Evolutionary conservation across 257 asterid species (phyloP).

Genomic region (Eustoma russellianum): DNA sequence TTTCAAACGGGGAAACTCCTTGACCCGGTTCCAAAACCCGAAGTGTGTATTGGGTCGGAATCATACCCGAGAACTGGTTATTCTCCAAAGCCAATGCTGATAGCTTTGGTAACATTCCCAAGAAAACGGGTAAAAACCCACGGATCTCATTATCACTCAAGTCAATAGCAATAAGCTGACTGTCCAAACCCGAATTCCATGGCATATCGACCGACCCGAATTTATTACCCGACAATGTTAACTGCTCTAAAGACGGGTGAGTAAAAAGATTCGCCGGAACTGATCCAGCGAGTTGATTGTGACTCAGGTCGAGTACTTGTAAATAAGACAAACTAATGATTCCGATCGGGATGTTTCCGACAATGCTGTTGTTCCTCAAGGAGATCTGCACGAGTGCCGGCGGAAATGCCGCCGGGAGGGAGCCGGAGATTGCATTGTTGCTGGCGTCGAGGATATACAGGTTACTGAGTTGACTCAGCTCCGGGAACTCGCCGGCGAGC

Average conservation of each 20-base stretch:
- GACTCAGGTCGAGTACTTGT: conserved; percentile 73
- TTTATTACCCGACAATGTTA: conserved; percentile 48
- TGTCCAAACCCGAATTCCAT: conserved; percentile 22
- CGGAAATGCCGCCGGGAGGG: conserved; percentile 43
- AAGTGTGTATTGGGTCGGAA: conserved; percentile 45
- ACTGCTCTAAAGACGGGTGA: conserved; percentile 64
- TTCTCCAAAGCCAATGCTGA: conserved; percentile 61
- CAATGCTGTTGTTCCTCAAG: conserved; percentile 46
- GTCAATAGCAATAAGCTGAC: conserved; percentile 62
- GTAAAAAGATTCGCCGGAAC: conserved; percentile 58
- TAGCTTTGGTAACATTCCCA: conserved; percentile 58
- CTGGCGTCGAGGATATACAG: conserved; percentile 56
- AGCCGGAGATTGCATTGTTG: conserved; percentile 61
- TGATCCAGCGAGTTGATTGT: conserved; percentile 53
- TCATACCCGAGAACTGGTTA: conserved; percentile 53
- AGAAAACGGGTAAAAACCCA: conserved; percentile 71
- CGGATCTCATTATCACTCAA: conserved; percentile 49
- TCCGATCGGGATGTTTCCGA: conserved; percentile 39
- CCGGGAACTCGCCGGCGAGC: conserved; percentile 44
- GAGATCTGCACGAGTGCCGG: conserved; percentile 36
- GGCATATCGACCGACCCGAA: conserved; percentile 49
- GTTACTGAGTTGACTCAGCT: conserved; percentile 34
- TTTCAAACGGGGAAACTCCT: conserved; percentile 41
- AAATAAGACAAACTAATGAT: conserved; percentile 18
- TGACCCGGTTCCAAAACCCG: conserved; percentile 39